These are phyloP conservation scores for Penicillium sp. DNA, from an alignment of 2,329 filamentous ascomycete species.

Conservation along the genomic window DNA sequence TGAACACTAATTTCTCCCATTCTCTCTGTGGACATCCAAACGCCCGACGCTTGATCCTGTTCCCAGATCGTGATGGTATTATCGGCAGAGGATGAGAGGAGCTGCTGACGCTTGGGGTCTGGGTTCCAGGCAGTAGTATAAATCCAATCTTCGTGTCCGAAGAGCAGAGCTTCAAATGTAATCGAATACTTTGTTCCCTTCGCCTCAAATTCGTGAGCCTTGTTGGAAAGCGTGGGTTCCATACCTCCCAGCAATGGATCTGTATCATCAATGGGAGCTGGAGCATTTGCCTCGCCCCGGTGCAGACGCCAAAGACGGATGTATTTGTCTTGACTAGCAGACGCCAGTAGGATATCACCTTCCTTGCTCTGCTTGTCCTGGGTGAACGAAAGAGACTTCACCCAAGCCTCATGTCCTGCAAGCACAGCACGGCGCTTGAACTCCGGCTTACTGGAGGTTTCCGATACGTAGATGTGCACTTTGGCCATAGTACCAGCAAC, in stretches of 20 bases:
- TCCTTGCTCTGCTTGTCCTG: constrained; percentile 57
- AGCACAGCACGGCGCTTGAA: constrained; percentile 78
- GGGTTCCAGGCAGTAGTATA: constrained; percentile 80
- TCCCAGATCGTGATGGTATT: constrained; percentile 95
- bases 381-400: constrained; percentile 80
- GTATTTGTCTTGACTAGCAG: constrained; percentile 96
- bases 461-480: constrained; percentile 77
- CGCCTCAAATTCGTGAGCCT: constrained; percentile 74
- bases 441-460: constrained; percentile 43
- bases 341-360: constrained; percentile 79
- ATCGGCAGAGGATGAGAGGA: constrained; percentile 90
- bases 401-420: constrained; percentile 91
- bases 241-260: constrained; percentile 40
- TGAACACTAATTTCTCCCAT: constrained; percentile 92
- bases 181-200: constrained; percentile 69
- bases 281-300: constrained; percentile 63
- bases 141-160: constrained; percentile 98
- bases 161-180: constrained; percentile 88
- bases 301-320: constrained; percentile 90
- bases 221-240: constrained; percentile 81
- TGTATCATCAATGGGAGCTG: constrained; percentile 44
- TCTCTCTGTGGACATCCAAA: constrained; percentile 84
- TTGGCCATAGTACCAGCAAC: constrained; percentile 80
- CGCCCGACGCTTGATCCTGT: constrained; percentile 76
- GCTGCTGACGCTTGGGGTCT: constrained; percentile 60